A percentile compares a stretch with the other conserved stretches of the same genome.
Evolutionary conservation across 2,329 filamentous ascomycete species (phyloP).

Genomic region (Amylocarpus encephaloides): DNA sequence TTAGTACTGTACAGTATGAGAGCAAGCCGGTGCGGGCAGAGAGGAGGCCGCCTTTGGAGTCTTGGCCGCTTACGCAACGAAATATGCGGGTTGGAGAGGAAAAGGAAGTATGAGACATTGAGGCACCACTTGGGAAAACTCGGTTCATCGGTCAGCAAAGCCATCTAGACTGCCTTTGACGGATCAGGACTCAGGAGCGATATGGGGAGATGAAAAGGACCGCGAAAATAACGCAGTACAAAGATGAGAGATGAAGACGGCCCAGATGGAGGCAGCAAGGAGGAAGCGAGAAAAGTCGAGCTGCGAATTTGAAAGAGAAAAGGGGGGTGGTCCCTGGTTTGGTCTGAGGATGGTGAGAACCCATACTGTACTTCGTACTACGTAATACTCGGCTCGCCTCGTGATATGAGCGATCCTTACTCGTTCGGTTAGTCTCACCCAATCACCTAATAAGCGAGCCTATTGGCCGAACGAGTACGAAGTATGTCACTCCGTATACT

Average conservation of each 20-base stretch:
- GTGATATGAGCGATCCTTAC: too few species aligned
- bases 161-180: neutral
- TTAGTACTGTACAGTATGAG: too few species aligned
- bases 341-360: too few species aligned
- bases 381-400: too few species aligned
- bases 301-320: neutral
- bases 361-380: too few species aligned
- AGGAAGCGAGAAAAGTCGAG: neutral
- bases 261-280: neutral
- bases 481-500: too few species aligned
- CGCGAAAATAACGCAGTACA: neutral
- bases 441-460: too few species aligned
- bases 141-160: neutral
- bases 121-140: neutral
- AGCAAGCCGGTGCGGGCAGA: slow-evolving; percentile 13
- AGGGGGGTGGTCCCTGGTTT: neutral
- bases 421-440: too few species aligned
- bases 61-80: slow-evolving; percentile 13
- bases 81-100: slow-evolving; percentile 16
- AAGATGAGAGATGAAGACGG: neutral
- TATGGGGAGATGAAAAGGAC: neutral
- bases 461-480: too few species aligned
- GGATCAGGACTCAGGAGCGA: slow-evolving; percentile 1
- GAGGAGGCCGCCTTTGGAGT: slow-evolving; percentile 8
- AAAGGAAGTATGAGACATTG: slow-evolving; percentile 20